A percentile compares a stretch with the other conserved stretches of the same genome.
Evolutionary conservation across 2,329 filamentous ascomycete species (phyloP).

Genomic region (Leptographium flavum): DNA sequence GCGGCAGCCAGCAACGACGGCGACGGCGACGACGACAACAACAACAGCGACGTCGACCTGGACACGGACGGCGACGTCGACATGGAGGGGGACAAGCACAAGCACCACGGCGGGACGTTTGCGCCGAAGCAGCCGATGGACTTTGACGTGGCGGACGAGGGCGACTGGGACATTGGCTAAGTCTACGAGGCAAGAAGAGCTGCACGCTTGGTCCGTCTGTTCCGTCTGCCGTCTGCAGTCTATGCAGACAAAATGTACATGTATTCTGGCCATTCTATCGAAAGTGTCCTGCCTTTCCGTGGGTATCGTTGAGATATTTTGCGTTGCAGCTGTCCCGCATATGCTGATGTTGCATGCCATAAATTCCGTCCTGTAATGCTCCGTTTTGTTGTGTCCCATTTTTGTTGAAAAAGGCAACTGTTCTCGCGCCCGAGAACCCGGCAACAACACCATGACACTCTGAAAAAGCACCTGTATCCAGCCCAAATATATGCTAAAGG

Average conservation of each 20-base stretch:
- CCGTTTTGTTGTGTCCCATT: conserved; percentile 8
- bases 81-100: background rate
- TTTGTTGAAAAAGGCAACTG: conserved; percentile 14
- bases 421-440: background rate
- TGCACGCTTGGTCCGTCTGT: too few relatives aligned
- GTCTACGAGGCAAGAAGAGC: background rate
- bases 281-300: conserved; percentile 3
- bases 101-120: background rate
- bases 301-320: conserved; percentile 24
- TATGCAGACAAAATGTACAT: too few relatives aligned
- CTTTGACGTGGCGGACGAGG: conserved; percentile 38
- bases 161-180: conserved; percentile 22
- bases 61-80: background rate
- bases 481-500: too few relatives aligned
- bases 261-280: background rate
- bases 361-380: background rate
- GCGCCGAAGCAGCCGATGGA: conserved; percentile 28
- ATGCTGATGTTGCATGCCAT: background rate
- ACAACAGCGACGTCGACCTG: background rate
- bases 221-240: too few relatives aligned
- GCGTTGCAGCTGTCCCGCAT: conserved; percentile 6
- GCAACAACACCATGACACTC: background rate
- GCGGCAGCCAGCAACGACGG: background rate
- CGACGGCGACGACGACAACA: background rate
- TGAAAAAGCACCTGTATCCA: too few relatives aligned